These are phyloP conservation scores for Hansfordia pulvinata DNA, from an alignment of 2,329 filamentous ascomycete genomes.

Conservation along the genomic window DNA sequence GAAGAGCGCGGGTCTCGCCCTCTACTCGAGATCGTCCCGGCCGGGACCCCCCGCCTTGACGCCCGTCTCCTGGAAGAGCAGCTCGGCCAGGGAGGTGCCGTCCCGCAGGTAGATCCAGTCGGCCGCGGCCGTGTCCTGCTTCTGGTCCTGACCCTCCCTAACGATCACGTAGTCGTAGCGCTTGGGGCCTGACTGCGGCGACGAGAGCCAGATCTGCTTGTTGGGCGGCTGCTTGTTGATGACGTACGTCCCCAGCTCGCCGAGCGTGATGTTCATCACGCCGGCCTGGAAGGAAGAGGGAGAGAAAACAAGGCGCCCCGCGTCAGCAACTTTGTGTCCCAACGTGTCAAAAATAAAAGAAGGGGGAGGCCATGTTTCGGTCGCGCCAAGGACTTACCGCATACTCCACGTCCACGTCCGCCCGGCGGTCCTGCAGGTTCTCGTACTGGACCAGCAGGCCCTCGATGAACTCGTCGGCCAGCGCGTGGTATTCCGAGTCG, in stretches of 20 bases:
- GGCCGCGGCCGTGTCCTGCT: constrained; percentile 60
- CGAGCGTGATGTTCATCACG: constrained; percentile 64
- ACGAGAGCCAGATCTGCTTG: constrained; percentile 94
- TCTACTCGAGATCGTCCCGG: no score
- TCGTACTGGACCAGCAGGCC: constrained; percentile 48
- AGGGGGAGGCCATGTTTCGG: not conserved
- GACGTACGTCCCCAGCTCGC: constrained; percentile 67
- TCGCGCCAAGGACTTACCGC: constrained; percentile 44
- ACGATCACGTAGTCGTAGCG: constrained; percentile 78
- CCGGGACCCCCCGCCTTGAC: no score
- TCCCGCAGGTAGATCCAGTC: constrained; percentile 86
- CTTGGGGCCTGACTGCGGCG: constrained; percentile 82
- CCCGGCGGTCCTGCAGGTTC: constrained; percentile 55
- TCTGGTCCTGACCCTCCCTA: constrained; percentile 62
- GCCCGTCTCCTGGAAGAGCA: constrained; percentile 65
- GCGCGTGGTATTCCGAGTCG: constrained; percentile 60
- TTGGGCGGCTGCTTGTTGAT: constrained; percentile 98
- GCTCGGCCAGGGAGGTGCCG: constrained; percentile 56
- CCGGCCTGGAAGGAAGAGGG: constrained; percentile 50
- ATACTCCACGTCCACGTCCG: constrained; percentile 80
- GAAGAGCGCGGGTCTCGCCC: no score
- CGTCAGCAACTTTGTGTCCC: constrained; percentile 4
- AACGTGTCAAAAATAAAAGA: constrained; percentile 2
- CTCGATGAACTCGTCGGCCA: constrained; percentile 64
- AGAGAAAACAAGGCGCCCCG: no score